Percentiles rank a stretch among this genome's conserved stretches.
phyloP scores from a whole-genome alignment of 2,329 filamentous ascomycete genomes.

The Microcyclospora pomicola region DNA sequence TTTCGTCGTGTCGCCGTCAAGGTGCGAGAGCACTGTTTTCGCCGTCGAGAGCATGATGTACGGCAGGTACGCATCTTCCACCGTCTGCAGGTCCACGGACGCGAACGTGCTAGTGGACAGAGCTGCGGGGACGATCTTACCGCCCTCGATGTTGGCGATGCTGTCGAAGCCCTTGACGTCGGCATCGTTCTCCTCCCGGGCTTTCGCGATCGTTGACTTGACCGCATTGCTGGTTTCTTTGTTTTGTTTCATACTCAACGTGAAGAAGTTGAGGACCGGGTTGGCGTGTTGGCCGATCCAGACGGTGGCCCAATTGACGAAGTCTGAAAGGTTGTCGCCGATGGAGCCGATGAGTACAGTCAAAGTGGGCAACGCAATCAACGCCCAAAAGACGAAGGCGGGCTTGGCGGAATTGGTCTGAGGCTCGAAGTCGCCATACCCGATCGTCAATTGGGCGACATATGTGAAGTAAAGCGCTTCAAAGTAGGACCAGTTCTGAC shows the following conservation, averaged over 20 bases:
- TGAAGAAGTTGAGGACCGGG: constrained; percentile 1
- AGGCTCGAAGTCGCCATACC: constrained; percentile 68
- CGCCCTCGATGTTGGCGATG: constrained; percentile 3
- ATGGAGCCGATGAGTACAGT: constrained; percentile 74
- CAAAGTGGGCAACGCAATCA: constrained; percentile 73
- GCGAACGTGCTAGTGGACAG: constrained; percentile 11
- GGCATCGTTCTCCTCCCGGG: background rate
- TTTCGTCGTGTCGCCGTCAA: constrained; percentile 10
- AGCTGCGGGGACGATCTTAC: constrained; percentile 5
- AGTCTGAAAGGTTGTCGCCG: constrained; percentile 52
- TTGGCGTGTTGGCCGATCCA: constrained; percentile 9
- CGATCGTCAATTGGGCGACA: constrained; percentile 61
- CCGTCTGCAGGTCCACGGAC: background rate
- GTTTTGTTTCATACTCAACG: constrained; percentile 25
- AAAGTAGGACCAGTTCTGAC: constrained; percentile 54
- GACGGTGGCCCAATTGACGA: constrained; percentile 19
- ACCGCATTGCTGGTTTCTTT: constrained; percentile 9
- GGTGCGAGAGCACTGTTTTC: constrained; percentile 25
- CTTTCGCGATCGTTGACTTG: background rate
- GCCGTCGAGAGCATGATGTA: constrained; percentile 23
- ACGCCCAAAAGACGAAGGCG: constrained; percentile 85
- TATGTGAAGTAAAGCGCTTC: constrained; percentile 73
- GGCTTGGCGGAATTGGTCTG: constrained; percentile 60
- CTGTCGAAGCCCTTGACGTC: constrained; percentile 1
- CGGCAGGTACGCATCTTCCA: constrained; percentile 3